Evolutionary conservation across 768 basidiomycete species (phyloP), one percentile per base, ranked within the genome.

Genomic region (Ramaria sp.): DNA sequence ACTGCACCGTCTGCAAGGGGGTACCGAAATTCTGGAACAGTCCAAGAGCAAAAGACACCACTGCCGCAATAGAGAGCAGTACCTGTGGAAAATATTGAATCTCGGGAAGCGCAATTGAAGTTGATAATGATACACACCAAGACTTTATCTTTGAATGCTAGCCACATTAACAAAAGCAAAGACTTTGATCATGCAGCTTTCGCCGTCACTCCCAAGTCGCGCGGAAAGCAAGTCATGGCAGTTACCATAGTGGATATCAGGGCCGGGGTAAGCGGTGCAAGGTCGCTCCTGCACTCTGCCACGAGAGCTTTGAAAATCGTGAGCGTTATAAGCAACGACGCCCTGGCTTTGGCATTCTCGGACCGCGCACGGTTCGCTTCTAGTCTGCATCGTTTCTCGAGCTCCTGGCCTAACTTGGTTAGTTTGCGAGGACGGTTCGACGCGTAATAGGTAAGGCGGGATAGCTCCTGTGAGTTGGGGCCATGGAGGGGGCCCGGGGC

Each of bases 11-110:
- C 9, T 81, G 74, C 4, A 79, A 78, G 0, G 82, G 73, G 0
- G 77, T 76, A 11, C 94, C 95, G 66, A 97, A 87, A 66, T 93
- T 91, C 67, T 95, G 88, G 70, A 96, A 96, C 30, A 99, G 72
- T 19, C 96, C 96, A 13, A 98, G 81, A 12, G 92, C 93, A 46
- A 99, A 76, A 15, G 96, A 96, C 41, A 99, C 78, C 39, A 90
- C 81, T 3, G 96, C 96, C 48, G 95, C 91, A 65, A 98, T 81
- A 17, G 89, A 91, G 39, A 98, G 78, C 51, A 99, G 68, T 59
- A 98, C 80, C 90, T 94, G 66, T 7, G 39, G 17, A 42, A n/a
- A 43, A 30, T 31, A 13, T 48, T 45, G 19, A 37, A 22, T 9
- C 22, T 54, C 54, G n/a, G 9, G 41, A 37, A 33, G 34, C n/a